phyloP scores from a whole-genome alignment of 2,329 filamentous ascomycete species.

The Monilinia vaccinii-corymbosi region DNA sequence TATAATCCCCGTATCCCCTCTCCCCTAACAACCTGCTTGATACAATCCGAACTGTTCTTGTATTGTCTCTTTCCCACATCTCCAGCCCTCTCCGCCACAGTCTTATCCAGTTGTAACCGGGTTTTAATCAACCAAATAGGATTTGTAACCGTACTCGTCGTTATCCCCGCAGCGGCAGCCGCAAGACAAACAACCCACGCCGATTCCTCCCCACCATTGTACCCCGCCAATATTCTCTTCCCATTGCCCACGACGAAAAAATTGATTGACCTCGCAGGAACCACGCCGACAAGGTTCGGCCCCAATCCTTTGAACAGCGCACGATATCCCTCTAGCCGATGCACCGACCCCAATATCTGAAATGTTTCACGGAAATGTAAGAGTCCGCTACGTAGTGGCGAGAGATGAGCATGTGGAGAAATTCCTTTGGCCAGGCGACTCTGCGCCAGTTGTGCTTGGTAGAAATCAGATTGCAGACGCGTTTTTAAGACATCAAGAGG shows the following conservation, averaged over 20 bases:
- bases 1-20: slow-evolving; percentile 81
- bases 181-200: slow-evolving; percentile 71
- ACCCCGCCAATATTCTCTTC: slow-evolving; percentile 69
- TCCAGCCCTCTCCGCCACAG: slow-evolving; percentile 52
- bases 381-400: slow-evolving; percentile 54
- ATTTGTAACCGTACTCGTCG: slow-evolving; percentile 85
- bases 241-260: slow-evolving; percentile 92
- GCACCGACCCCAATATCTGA: slow-evolving; percentile 74
- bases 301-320: slow-evolving; percentile 90
- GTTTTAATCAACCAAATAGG: slow-evolving; percentile 98
- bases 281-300: slow-evolving; percentile 80
- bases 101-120: slow-evolving; percentile 82
- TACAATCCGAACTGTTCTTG: slow-evolving; percentile 80
- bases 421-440: slow-evolving; percentile 46
- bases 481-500: slow-evolving; percentile 93
- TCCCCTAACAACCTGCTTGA: slow-evolving; percentile 67
- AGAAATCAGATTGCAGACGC: slow-evolving; percentile 87
- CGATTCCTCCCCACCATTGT: slow-evolving; percentile 63
- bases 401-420: slow-evolving; percentile 46
- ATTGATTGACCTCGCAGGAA: slow-evolving; percentile 84
- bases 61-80: slow-evolving; percentile 57
- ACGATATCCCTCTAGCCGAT: slow-evolving; percentile 71
- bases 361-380: slow-evolving; percentile 80
- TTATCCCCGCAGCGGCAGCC: slow-evolving; percentile 69
- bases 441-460: slow-evolving; percentile 71